phyloP scores from a whole-genome alignment of 805 yeast species.

The Candida sithepensis region DNA sequence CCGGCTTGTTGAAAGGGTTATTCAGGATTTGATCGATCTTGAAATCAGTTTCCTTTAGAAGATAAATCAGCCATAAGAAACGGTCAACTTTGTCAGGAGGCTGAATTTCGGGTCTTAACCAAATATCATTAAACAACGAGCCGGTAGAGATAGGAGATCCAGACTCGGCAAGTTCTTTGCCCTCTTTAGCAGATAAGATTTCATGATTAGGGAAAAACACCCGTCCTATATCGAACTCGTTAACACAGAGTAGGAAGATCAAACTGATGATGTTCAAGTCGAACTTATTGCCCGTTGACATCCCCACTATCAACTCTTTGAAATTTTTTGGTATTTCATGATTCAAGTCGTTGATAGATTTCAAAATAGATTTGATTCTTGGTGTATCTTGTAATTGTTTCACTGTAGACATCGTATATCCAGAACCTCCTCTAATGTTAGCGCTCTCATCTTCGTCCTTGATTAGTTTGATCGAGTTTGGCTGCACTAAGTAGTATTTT shows the following conservation, averaged over 20 bases:
- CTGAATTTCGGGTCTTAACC: constrained; percentile 57
- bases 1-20: constrained; percentile 30
- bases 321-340: constrained; percentile 44
- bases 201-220: constrained; percentile 23
- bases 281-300: constrained; percentile 14
- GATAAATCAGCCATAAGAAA: constrained; percentile 79
- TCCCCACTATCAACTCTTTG: constrained; percentile 38
- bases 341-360: constrained; percentile 77
- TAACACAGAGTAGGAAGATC: constrained; percentile 68
- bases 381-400: constrained; percentile 95
- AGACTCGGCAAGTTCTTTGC: constrained; percentile 7
- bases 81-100: constrained; percentile 67
- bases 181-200: constrained; percentile 8
- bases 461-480: constrained; percentile 12
- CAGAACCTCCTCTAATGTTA: constrained; percentile 26
- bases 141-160: constrained; percentile 20
- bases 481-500: constrained; percentile 22
- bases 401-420: constrained; percentile 41
- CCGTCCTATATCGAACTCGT: constrained; percentile 36
- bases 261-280: constrained; percentile 65
- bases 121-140: constrained; percentile 67
- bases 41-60: constrained; percentile 73
- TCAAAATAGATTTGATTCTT: constrained; percentile 80
- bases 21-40: constrained; percentile 38
- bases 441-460: constrained; percentile 8